Evolutionary conservation across 2,329 filamentous ascomycete species (phyloP).

Genomic region (Fusarium sp.): DNA sequence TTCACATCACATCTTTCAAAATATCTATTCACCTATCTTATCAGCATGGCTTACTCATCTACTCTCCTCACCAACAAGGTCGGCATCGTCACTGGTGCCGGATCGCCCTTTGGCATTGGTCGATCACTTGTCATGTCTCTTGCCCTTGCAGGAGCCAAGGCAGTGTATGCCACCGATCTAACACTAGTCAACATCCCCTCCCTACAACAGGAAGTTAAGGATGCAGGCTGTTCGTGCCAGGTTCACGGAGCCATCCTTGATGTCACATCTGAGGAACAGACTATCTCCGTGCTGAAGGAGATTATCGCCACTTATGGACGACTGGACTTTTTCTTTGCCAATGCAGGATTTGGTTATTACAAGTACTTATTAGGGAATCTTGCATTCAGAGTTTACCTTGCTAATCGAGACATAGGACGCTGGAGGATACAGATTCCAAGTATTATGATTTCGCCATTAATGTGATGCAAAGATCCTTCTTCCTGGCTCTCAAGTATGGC

Average conservation of each 20-base stretch:
- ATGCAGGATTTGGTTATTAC: neutral
- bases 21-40: neutral
- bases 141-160: neutral
- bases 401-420: slow-evolving; percentile 14
- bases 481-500: slow-evolving; percentile 31
- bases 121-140: neutral
- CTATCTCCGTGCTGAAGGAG: slow-evolving; percentile 3
- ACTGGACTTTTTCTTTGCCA: neutral
- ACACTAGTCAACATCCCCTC: neutral
- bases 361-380: neutral
- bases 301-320: slow-evolving; percentile 17
- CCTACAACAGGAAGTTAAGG: neutral
- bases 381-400: neutral
- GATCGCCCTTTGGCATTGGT: neutral
- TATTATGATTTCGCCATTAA: slow-evolving; percentile 14
- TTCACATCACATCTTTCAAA: neutral
- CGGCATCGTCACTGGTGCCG: neutral
- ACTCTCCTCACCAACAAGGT: neutral
- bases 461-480: slow-evolving; percentile 29
- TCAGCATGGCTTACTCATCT: neutral
- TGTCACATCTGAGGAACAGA: slow-evolving; percentile 16
- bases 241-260: slow-evolving; percentile 12
- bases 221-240: neutral
- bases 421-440: slow-evolving; percentile 22
- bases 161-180: neutral